Conservation (phyloP, 129 eudicot species). For the Artemisia annua region DNA sequence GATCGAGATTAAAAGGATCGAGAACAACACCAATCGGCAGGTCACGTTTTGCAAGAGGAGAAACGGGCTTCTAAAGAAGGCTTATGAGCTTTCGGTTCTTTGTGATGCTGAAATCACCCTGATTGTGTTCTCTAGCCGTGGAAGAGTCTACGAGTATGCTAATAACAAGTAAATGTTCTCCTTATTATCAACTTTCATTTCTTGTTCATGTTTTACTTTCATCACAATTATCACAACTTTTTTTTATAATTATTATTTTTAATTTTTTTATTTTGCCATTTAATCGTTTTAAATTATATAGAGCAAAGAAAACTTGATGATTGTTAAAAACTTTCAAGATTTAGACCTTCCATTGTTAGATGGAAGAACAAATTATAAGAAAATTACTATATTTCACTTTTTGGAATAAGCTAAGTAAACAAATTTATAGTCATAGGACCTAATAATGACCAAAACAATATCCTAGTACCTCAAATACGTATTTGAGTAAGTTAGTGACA, state of each 20-base stretch:
- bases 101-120: conserved; percentile 84
- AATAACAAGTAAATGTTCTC: conserved; percentile 44
- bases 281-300: no score
- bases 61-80: conserved; percentile 79
- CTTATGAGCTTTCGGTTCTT: conserved; percentile 75
- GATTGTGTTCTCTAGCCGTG: conserved; percentile 76
- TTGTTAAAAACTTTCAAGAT: no score
- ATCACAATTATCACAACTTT: neutral
- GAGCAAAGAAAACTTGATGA: no score
- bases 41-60: conserved; percentile 83
- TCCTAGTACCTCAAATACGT: no score
- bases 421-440: neutral
- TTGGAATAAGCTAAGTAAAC: no score
- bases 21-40: conserved; percentile 66
- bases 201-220: neutral
- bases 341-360: no score
- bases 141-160: conserved; percentile 65
- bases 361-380: no score
- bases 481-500: neutral
- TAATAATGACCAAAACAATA: neutral
- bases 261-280: no score
- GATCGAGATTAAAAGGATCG: conserved; percentile 74
- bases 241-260: no score
- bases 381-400: no score
- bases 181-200: neutral